A percentile compares a stretch with the other conserved stretches of the same genome.
These are phyloP conservation scores for Cladosporium phlei DNA, from an alignment of 2,329 filamentous ascomycete species.

Conservation along the genomic window DNA sequence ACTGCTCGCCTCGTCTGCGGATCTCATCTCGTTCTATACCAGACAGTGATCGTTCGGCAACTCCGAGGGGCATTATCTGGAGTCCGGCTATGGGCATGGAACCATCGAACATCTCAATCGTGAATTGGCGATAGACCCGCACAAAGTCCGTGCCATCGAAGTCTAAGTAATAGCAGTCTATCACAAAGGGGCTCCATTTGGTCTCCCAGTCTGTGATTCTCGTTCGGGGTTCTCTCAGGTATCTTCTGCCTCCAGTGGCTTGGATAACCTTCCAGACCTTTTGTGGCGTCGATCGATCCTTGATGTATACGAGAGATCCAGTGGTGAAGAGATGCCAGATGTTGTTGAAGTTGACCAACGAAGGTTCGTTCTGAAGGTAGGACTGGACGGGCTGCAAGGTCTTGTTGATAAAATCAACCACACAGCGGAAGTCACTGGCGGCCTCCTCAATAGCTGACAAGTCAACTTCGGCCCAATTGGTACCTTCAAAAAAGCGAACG, in stretches of 20 bases:
- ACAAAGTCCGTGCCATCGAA: slow-evolving; percentile 1
- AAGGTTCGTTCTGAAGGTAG: neutral
- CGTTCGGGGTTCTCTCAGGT: neutral
- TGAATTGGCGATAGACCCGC: neutral
- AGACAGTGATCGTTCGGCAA: neutral
- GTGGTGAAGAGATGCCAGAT: neutral
- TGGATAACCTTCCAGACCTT: neutral
- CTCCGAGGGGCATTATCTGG: neutral
- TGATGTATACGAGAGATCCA: neutral
- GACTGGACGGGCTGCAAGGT: neutral
- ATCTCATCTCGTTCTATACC: neutral
- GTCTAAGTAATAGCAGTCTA: slow-evolving; percentile 4
- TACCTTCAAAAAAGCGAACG: neutral
- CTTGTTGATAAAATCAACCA: neutral
- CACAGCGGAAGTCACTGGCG: neutral
- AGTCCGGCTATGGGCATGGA: neutral
- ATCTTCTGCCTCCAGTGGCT: slow-evolving; percentile 2
- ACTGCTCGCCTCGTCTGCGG: slow-evolving; percentile 1
- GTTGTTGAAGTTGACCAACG: neutral
- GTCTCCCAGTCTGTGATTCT: neutral
- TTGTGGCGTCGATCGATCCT: neutral
- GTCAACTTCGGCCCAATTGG: neutral
- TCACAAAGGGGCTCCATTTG: neutral
- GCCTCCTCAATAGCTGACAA: neutral
- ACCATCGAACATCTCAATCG: neutral